Evolutionary conservation across 495 filamentous ascomycete species (phyloP), one percentile per base, ranked within the genome.

Genomic region (Durotheca rogersii): DNA sequence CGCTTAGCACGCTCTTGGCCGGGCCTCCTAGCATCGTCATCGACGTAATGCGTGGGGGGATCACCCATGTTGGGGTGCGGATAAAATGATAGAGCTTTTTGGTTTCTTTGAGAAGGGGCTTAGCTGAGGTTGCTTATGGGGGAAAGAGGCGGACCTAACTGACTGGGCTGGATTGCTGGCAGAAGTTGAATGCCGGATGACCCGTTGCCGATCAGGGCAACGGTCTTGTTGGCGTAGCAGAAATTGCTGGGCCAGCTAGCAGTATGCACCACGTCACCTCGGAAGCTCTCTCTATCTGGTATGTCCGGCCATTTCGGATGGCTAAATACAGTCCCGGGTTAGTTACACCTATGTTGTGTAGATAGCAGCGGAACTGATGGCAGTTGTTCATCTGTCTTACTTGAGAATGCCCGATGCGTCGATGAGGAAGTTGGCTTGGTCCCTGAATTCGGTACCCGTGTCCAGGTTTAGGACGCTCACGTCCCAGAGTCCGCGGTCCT

Each of bases 41-140:
- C 0, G 67, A 61, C 44, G 69, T 43, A 42, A 73, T 67, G 39
- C 73, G 57, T 4, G 81, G 78, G 23, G 81, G 79, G 4, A 79
- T 71, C n/a, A 88, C 45, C 85, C 85, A 89, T 19, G 83, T 86
- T 2, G 80, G 79, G 27, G 79, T 81, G 15, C 85, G 79, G 31
- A 83, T 75, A 38, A 69, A 61, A 41, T 70, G 68, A 55, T 67
- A 69, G 16, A 78, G 43, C 53, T 75, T 75, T 36, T 76, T 71
- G 18, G 70, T 68, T 30, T 61, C 70, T 67, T 17, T 29, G 12
- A 55, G 42, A 25, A 34, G 53, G n/a, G n/a, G n/a, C n/a, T 67
- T 47, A 68, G 67, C 43, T 41, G 25, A 33, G 9, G 33, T 32
- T 17, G n/a, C n/a, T n/a, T 55, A 10, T 74, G 75, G 41, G 76